These are phyloP conservation scores for Populus trichocarpa DNA, from an alignment of 441 rosid species.

Conservation along the genomic window DNA sequence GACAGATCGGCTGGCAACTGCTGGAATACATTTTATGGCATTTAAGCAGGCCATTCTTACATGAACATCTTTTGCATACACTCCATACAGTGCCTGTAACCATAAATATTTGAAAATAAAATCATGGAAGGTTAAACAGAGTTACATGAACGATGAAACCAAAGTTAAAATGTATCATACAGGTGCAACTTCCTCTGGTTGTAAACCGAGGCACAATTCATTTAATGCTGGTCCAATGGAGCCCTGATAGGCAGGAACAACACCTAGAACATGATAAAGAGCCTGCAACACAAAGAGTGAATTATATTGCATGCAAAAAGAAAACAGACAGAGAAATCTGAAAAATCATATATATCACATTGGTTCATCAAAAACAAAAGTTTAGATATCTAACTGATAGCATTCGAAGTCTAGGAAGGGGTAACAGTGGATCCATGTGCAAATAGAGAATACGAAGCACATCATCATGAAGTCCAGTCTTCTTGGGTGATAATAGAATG, in stretches of 20 bases:
- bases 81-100: conserved; percentile 74
- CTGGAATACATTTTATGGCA: conserved; percentile 94
- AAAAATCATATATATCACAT: conserved; percentile 16
- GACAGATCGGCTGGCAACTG: conserved; percentile 68
- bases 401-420: conserved; percentile 96
- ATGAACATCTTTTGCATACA: conserved; percentile 92
- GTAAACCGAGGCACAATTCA: conserved; percentile 95
- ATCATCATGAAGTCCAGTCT: conserved; percentile 79
- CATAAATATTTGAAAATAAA: conserved; percentile 15
- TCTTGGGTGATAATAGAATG: conserved; percentile 69
- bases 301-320: conserved; percentile 17
- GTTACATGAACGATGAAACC: conserved; percentile 13
- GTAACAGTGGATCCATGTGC: conserved; percentile 93
- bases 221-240: conserved; percentile 86
- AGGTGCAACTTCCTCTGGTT: conserved; percentile 73
- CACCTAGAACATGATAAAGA: conserved; percentile 88
- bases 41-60: conserved; percentile 98
- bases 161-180: conserved; percentile 39
- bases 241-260: conserved; percentile 89
- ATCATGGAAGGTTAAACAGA: conserved; percentile 3
- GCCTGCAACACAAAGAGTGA: conserved; percentile 49
- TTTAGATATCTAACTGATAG: conserved; percentile 61
- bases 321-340: conserved; percentile 5
- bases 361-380: background rate
- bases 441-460: conserved; percentile 78